These are phyloP conservation scores for Chalciporus piperatus DNA, from an alignment of 768 basidiomycete genomes.

Conservation along the genomic window DNA sequence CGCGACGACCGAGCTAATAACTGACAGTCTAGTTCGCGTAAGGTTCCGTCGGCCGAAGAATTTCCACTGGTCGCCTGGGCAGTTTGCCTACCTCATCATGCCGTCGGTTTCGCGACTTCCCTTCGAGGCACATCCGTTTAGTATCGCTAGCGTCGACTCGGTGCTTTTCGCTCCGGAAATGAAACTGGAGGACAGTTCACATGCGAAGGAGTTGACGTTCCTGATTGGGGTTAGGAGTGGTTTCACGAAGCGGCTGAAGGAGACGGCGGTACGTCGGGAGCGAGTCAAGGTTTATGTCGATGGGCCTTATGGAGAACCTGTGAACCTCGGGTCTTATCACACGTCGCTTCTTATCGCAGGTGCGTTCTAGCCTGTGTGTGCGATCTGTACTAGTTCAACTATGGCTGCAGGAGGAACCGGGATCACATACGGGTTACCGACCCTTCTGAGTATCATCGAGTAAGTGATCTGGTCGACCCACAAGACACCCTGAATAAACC, in stretches of 20 bases:
- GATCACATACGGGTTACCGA: slow-evolving; percentile 44
- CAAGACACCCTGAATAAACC: background rate
- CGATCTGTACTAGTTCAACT: background rate
- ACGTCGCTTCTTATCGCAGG: slow-evolving; percentile 50
- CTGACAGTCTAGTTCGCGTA: slow-evolving; percentile 44
- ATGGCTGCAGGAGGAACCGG: slow-evolving; percentile 45
- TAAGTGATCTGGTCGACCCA: slow-evolving; percentile 17
- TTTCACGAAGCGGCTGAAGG: slow-evolving; percentile 48
- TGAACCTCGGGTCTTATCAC: slow-evolving; percentile 37
- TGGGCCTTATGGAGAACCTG: slow-evolving; percentile 50
- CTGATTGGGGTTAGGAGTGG: slow-evolving; percentile 55
- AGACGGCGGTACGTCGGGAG: slow-evolving; percentile 28
- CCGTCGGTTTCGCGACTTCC: slow-evolving; percentile 41
- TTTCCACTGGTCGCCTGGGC: slow-evolving; percentile 52
- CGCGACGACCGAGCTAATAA: slow-evolving; percentile 40
- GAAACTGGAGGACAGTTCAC: background rate
- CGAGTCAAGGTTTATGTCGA: slow-evolving; percentile 50
- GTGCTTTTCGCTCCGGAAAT: slow-evolving; percentile 9
- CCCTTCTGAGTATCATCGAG: slow-evolving; percentile 43
- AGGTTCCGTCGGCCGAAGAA: slow-evolving; percentile 39
- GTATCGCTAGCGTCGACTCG: slow-evolving; percentile 43
- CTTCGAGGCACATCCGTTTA: slow-evolving; percentile 57
- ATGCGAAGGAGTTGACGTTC: slow-evolving; percentile 45
- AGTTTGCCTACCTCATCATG: slow-evolving; percentile 49
- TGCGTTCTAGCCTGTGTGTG: slow-evolving; percentile 11